Evolutionary conservation across 208 protist species (phyloP).

Genomic region (Balamuthia mandrillaris): DNA sequence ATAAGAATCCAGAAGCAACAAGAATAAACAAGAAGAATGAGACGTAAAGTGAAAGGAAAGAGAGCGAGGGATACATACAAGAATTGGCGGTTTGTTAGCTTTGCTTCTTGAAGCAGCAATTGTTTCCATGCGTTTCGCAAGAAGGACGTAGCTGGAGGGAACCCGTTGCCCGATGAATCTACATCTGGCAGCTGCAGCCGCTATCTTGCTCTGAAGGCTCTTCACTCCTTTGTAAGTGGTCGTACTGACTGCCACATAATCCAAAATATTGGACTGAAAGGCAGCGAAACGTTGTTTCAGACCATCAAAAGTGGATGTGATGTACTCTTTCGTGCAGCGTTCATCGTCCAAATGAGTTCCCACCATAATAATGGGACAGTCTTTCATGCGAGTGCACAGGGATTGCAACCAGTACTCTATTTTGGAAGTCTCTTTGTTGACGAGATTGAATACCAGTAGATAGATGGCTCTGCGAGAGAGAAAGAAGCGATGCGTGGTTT

Average conservation of each 20-base stretch:
- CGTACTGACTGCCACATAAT: no score
- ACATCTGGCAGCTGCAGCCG: slow-evolving; percentile 6
- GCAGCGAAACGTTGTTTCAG: neutral
- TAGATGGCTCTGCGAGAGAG: slow-evolving; percentile 29
- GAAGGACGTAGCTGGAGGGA: slow-evolving; percentile 19
- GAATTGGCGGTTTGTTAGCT: no score
- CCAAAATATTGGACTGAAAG: no score
- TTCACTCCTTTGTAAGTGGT: no score
- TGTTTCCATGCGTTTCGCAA: slow-evolving; percentile 11
- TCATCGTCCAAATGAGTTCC: slow-evolving; percentile 29
- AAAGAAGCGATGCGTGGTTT: slow-evolving; percentile 39
- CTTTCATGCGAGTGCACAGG: slow-evolving; percentile 3
- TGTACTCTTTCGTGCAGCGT: neutral
- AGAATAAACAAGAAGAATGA: no score
- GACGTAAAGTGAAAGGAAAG: no score
- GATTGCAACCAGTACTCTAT: slow-evolving; percentile 33
- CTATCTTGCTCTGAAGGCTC: slow-evolving; percentile 26
- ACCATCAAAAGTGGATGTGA: neutral
- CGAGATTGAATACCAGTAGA: neutral
- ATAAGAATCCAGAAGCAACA: no score
- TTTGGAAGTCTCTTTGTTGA: neutral
- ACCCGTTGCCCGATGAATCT: slow-evolving; percentile 20
- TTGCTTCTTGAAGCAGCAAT: no score
- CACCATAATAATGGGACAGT: slow-evolving; percentile 18
- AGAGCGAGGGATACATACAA: no score